Base-by-base conservation (phyloP, 1,284 basidiomycete species). In the Porogramme epimiltina region DNA sequence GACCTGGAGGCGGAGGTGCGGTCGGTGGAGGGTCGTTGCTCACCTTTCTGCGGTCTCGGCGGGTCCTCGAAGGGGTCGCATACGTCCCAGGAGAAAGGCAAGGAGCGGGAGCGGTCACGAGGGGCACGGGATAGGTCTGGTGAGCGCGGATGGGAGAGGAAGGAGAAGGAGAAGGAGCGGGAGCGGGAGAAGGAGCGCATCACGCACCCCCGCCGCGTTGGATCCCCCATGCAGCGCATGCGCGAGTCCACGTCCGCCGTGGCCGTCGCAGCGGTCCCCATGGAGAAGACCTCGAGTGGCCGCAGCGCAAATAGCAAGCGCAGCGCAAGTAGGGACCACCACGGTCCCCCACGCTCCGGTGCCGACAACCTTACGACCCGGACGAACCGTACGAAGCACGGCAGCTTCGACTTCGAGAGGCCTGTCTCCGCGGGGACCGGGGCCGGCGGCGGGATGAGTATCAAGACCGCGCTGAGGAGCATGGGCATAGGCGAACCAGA, bases 371-470 rank as follows among this genome's bases (percentile, higher is more conserved):
- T 55, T 18, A 46, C 67, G 51, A 22, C 44, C 16, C 58, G 67
- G 60, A 26, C 65, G 58, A 50, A 72, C 68, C 75, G 58, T 69
- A 79, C 62, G 52, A 73, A 77, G 60, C 81, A 86, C 58, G 85
- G 84, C 5, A 86, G 81, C 61, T 89, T 89, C 64, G 87, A 90
- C 62, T 89, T 89, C 59, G 87, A 89, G 67, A 73, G 82, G 34
- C 68, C 68, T 6, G 52, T 66, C 16, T 67, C 68, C 2, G 48
- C 58, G 24, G 54, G 52, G 20, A 41, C 45, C 13, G 51, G 36
- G 8, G 40, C 54, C 10, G 45, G 49, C 1, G 57, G 61, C 26
- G 53, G 51, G 42, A 41, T 60, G 40, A 62, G 52, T 34, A 52
- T 62, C 42, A 60, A 50, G 49, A 54, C 59, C 6, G 61, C 62